Evolutionary conservation across 1,284 basidiomycete genomes (phyloP), one percentile per base, ranked within the genome.

Genomic region (Phylloporus sp.): DNA sequence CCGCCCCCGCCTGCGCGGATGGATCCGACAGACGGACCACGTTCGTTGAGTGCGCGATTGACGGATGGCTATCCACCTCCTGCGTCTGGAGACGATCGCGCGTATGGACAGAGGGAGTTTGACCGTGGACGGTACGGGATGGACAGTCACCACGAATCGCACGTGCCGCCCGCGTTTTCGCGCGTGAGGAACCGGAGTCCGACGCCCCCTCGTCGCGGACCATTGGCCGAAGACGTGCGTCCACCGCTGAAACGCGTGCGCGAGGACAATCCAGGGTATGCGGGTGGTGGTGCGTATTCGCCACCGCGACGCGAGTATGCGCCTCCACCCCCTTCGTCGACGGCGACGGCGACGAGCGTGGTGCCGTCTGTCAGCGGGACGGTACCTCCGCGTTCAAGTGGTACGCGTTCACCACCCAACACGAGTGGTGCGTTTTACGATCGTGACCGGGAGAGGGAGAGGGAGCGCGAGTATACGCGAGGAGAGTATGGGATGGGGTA

Each of bases 171-270:
- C 0, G 64, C 77, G 7, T 81, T 78, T 61, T 74, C 75, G 20
- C 77, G 83, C 5, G 74, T 83, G 25, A 73, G 83, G 15, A 75
- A 66, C 29, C 73, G 83, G 37, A 84, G 83, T 65, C 78, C 80
- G 5, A 84, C 80, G 72, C 82, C 81, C 2, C 66, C 68, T 1
- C 76, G 74, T 59, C 73, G 75, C 14, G 74, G 60, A 2, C 66
- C 60, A 1, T 63, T 69, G 19, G 68, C 73, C 7, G 82, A 81
- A 14, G 83, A 83, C 43, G 55, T 78, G 49, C 75, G 81, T 35
- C 82, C 81, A 3, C 82, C 82, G 5, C 39, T 75, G 45, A 84
- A 84, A 53, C 72, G 82, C 37, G 39, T 72, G 3, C 73, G 83
- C 1, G 81, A 81, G 10, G 83, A 83, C 43, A 68, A n/a, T 47